phyloP scores from a whole-genome alignment of 345 rosid species.

The Acer campestre region DNA sequence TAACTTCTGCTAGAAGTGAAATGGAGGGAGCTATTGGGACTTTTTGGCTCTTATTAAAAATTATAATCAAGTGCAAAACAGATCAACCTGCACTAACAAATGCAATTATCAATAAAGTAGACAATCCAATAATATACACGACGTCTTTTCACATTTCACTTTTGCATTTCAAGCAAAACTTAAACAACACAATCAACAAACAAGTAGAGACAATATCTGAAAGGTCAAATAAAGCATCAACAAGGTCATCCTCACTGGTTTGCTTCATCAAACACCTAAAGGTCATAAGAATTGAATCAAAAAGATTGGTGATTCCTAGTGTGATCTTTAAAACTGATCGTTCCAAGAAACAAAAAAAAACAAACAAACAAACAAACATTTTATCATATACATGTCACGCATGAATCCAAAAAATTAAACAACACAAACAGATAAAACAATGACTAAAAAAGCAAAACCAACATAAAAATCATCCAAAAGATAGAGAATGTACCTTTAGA shows the following conservation, averaged over 20 bases:
- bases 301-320: neutral
- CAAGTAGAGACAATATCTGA: neutral
- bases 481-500: slow-evolving; percentile 50
- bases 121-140: neutral
- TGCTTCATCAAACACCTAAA: neutral
- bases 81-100: neutral
- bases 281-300: neutral
- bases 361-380: too few species aligned
- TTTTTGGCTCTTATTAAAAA: neutral
- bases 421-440: neutral
- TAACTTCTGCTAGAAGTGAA: neutral
- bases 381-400: too few species aligned
- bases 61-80: neutral
- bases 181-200: neutral
- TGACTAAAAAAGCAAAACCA: slow-evolving; percentile 9
- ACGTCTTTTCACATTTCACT: too few species aligned
- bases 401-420: slow-evolving; percentile 2
- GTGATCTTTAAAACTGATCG: neutral
- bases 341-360: too few species aligned
- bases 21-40: neutral
- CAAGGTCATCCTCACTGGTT: neutral
- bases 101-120: neutral
- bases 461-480: slow-evolving; percentile 3
- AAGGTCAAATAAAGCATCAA: neutral
- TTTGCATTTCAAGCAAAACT: neutral